phyloP scores from a whole-genome alignment of 2,329 filamentous ascomycete species.

The Epichloe scottii region DNA sequence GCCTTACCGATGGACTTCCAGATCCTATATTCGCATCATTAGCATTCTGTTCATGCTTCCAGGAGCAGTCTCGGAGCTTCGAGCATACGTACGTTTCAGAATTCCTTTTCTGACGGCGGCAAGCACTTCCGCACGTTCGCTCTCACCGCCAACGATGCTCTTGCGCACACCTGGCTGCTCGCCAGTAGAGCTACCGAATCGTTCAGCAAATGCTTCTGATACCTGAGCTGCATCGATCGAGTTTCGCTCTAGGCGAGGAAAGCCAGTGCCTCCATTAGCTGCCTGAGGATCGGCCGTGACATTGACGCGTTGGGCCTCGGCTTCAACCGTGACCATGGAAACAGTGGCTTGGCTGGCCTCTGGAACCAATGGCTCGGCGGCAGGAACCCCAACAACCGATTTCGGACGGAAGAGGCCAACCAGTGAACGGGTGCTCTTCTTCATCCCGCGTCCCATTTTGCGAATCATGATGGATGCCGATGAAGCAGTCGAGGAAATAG shows the following conservation, averaged over 20 bases:
- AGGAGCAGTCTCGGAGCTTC: neutral
- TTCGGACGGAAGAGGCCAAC: slow-evolving; percentile 93
- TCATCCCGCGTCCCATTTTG: slow-evolving; percentile 99
- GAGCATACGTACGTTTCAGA: slow-evolving; percentile 57
- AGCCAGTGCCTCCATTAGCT: slow-evolving; percentile 60
- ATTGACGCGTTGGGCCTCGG: slow-evolving; percentile 74
- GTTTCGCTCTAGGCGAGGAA: slow-evolving; percentile 73
- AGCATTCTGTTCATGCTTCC: neutral
- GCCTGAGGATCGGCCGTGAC: slow-evolving; percentile 58
- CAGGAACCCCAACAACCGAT: slow-evolving; percentile 68
- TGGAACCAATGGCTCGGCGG: slow-evolving; percentile 52
- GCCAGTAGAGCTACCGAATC: slow-evolving; percentile 42
- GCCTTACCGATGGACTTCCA: slow-evolving; percentile 53
- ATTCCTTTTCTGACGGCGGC: slow-evolving; percentile 93
- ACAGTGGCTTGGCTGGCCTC: slow-evolving; percentile 71
- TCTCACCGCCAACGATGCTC: slow-evolving; percentile 85
- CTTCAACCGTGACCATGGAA: slow-evolving; percentile 92
- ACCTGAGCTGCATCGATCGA: slow-evolving; percentile 55
- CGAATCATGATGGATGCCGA: slow-evolving; percentile 89
- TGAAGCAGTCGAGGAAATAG: slow-evolving; percentile 79
- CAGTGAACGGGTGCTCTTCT: slow-evolving; percentile 80
- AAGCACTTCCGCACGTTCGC: slow-evolving; percentile 79
- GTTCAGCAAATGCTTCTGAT: slow-evolving; percentile 33
- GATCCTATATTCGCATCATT: slow-evolving; percentile 33
- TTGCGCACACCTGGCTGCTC: slow-evolving; percentile 56